A percentile compares a stretch with the other conserved stretches of the same genome.
These are phyloP conservation scores for Triangularia setosa DNA, from an alignment of 2,329 filamentous ascomycete species.

Conservation along the genomic window DNA sequence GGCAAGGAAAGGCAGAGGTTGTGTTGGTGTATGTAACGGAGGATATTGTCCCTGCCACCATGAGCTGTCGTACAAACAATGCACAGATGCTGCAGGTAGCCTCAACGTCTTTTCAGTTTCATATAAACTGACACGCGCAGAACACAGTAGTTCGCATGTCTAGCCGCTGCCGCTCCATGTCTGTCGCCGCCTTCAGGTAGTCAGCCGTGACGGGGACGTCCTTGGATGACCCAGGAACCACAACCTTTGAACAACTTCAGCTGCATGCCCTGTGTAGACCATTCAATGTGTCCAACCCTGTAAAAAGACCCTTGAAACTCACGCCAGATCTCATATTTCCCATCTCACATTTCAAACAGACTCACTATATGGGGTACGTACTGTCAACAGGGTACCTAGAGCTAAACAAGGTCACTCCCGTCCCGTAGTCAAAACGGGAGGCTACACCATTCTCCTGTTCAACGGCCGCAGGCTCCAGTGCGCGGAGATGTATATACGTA, in stretches of 20 bases:
- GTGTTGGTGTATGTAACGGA: background rate
- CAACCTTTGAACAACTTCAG: background rate
- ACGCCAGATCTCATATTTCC: background rate
- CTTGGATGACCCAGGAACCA: background rate
- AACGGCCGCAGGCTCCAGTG: background rate
- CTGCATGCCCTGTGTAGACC: background rate
- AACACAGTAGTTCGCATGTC: background rate
- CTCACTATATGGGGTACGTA: background rate
- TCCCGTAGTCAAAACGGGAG: background rate
- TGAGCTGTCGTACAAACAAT: background rate
- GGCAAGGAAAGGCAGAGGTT: background rate
- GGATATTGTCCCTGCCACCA: background rate
- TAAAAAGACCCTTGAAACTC: background rate
- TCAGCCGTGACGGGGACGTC: background rate
- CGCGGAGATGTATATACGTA: background rate
- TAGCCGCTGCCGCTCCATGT: background rate
- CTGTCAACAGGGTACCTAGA: background rate
- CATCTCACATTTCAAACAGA: background rate
- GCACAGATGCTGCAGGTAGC: background rate
- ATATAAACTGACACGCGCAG: background rate
- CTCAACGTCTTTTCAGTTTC: background rate
- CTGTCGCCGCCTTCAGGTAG: background rate
- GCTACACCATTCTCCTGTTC: background rate
- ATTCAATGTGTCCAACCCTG: background rate
- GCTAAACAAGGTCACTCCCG: background rate